Evolutionary conservation across 2,329 filamentous ascomycete species (phyloP).

Genomic region (Aspergillus sp.): DNA sequence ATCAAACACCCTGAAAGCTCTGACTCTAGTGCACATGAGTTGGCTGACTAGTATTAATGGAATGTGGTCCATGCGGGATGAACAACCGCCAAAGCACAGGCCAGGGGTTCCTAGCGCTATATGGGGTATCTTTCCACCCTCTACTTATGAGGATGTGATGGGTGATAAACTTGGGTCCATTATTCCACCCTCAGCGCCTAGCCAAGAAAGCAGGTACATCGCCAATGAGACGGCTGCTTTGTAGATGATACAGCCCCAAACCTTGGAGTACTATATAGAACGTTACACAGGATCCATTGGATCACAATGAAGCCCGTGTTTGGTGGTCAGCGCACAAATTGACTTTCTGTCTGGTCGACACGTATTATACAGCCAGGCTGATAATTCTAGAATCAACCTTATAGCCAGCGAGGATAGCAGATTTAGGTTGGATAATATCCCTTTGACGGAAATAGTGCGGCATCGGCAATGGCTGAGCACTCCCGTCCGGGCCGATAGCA

Average conservation of each 20-base stretch:
- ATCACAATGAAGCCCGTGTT: not conserved
- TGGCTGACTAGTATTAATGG: not conserved
- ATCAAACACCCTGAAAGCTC: no score
- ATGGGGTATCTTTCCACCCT: not conserved
- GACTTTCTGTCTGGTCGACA: not conserved
- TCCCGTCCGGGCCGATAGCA: not conserved
- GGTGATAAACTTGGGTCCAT: not conserved
- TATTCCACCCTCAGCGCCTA: not conserved
- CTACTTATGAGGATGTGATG: not conserved
- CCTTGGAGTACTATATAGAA: not conserved
- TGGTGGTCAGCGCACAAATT: not conserved
- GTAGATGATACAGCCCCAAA: not conserved
- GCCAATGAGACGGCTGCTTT: not conserved
- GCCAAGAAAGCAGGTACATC: not conserved
- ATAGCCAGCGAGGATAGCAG: no score
- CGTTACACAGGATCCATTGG: not conserved
- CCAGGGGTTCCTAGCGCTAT: not conserved
- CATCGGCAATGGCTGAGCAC: not conserved
- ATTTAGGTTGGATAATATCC: no score
- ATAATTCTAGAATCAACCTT: no score
- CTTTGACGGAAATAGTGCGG: not conserved
- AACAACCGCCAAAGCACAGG: not conserved
- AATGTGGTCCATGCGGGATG: not conserved
- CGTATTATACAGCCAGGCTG: not conserved
- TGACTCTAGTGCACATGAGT: not conserved